Evolutionary conservation across 2,329 filamentous ascomycete genomes (phyloP).

Genomic region (Tolypocladium inflatum): DNA sequence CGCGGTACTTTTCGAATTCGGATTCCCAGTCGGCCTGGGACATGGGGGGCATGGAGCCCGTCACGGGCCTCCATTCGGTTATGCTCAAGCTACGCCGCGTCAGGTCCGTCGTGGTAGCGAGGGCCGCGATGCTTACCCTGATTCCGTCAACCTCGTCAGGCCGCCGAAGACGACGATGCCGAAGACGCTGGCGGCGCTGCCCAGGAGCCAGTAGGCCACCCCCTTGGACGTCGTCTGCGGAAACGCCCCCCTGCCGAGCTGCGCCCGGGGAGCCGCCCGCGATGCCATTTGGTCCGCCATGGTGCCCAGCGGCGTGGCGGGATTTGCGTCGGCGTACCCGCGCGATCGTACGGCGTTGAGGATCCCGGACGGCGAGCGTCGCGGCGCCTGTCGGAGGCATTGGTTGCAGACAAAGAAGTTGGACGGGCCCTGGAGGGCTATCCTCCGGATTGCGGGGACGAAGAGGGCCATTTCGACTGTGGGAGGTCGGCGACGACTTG

Average conservation of each 20-base stretch:
- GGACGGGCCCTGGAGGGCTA: constrained; percentile 26
- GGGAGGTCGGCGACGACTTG: neutral
- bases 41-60: constrained; percentile 78
- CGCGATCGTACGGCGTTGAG: constrained; percentile 29
- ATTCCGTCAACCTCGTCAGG: constrained; percentile 88
- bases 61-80: constrained; percentile 97
- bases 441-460: constrained; percentile 30
- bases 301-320: constrained; percentile 17
- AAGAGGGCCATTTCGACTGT: constrained; percentile 29
- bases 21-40: constrained; percentile 75
- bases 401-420: constrained; percentile 38
- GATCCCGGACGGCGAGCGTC: constrained; percentile 25
- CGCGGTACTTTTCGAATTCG: constrained; percentile 87
- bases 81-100: constrained; percentile 66
- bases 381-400: constrained; percentile 29
- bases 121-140: constrained; percentile 53
- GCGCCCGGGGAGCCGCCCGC: constrained; percentile 6
- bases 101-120: neutral
- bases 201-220: constrained; percentile 88
- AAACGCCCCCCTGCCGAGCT: constrained; percentile 29
- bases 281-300: constrained; percentile 16
- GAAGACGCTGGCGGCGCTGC: constrained; percentile 86
- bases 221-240: constrained; percentile 60
- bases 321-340: constrained; percentile 24
- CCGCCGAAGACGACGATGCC: constrained; percentile 95